phyloP scores from a whole-genome alignment of 1,284 basidiomycete genomes.

The Ganoderma lucidum region DNA sequence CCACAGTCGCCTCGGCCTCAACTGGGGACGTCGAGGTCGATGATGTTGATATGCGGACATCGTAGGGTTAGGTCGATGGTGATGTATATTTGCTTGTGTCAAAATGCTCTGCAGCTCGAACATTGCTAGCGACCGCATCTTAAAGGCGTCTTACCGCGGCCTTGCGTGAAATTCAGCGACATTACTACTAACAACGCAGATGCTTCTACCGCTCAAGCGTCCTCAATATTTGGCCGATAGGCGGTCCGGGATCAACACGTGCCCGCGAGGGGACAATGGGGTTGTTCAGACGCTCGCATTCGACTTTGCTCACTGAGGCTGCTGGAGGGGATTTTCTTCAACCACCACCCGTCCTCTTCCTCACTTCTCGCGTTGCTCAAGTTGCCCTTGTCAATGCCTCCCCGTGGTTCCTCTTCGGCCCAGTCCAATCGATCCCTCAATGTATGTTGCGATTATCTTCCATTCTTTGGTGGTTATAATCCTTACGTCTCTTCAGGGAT shows the following conservation, averaged over 20 bases:
- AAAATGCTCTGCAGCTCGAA: background rate
- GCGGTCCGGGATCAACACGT: background rate
- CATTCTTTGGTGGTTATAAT: too few species aligned
- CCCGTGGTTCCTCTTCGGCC: background rate
- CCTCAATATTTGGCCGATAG: background rate
- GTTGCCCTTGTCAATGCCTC: background rate
- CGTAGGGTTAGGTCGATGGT: constrained; percentile 13
- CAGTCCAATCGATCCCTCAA: background rate
- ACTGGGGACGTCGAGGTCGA: background rate
- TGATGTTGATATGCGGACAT: constrained; percentile 32
- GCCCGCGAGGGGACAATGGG: background rate
- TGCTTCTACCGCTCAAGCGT: too few species aligned
- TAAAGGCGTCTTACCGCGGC: background rate
- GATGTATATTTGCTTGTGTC: background rate
- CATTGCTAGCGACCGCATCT: background rate
- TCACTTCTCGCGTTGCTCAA: background rate
- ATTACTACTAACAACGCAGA: too few species aligned
- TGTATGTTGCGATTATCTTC: too few species aligned
- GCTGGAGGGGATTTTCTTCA: background rate
- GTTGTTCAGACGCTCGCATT: too few species aligned
- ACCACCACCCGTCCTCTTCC: background rate
- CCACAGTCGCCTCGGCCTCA: constrained; percentile 6
- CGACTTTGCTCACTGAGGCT: too few species aligned
- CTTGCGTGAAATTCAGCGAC: background rate
- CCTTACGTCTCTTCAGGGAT: too few species aligned